These are phyloP conservation scores for Pseudopithomyces maydicus DNA, from an alignment of 2,329 filamentous ascomycete species.

Conservation along the genomic window DNA sequence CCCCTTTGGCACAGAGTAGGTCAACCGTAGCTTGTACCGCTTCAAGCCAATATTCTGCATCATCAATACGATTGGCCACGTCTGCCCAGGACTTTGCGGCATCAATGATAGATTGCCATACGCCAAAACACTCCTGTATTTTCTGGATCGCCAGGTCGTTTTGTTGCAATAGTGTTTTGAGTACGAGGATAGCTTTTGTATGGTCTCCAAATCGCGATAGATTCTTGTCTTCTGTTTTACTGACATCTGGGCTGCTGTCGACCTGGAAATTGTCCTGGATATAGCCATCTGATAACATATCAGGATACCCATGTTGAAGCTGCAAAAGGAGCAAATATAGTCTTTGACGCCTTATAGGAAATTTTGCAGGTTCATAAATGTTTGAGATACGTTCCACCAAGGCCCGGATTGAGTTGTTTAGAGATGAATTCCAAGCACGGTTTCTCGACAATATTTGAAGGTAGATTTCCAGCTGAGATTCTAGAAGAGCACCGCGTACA, in stretches of 20 bases:
- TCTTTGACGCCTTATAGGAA: slow-evolving; percentile 41
- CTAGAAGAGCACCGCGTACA: slow-evolving; percentile 47
- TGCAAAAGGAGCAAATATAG: slow-evolving; percentile 32
- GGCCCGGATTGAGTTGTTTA: slow-evolving; percentile 29
- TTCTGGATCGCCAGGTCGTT: slow-evolving; percentile 23
- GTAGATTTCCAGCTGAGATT: slow-evolving; percentile 48
- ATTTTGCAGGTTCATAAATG: slow-evolving; percentile 32
- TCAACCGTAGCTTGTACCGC: slow-evolving; percentile 61
- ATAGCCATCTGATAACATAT: slow-evolving; percentile 52
- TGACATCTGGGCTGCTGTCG: not conserved
- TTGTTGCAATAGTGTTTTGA: slow-evolving; percentile 52
- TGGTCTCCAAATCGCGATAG: slow-evolving; percentile 42
- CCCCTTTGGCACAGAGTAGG: slow-evolving; percentile 62
- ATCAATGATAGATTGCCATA: slow-evolving; percentile 47
- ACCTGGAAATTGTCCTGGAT: slow-evolving; percentile 1
- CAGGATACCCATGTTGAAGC: slow-evolving; percentile 62
- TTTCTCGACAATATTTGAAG: slow-evolving; percentile 34
- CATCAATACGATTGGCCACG: slow-evolving; percentile 55
- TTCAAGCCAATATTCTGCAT: slow-evolving; percentile 54
- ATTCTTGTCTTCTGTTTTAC: slow-evolving; percentile 35
- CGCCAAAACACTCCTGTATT: slow-evolving; percentile 37
- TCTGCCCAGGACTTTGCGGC: slow-evolving; percentile 38
- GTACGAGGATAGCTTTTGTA: slow-evolving; percentile 39
- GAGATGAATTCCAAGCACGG: slow-evolving; percentile 32
- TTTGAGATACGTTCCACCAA: slow-evolving; percentile 29